Percentiles rank a stretch among this genome's conserved stretches.
Conservation (phyloP, 768 basidiomycete species). For the Amanita phalloides region DNA sequence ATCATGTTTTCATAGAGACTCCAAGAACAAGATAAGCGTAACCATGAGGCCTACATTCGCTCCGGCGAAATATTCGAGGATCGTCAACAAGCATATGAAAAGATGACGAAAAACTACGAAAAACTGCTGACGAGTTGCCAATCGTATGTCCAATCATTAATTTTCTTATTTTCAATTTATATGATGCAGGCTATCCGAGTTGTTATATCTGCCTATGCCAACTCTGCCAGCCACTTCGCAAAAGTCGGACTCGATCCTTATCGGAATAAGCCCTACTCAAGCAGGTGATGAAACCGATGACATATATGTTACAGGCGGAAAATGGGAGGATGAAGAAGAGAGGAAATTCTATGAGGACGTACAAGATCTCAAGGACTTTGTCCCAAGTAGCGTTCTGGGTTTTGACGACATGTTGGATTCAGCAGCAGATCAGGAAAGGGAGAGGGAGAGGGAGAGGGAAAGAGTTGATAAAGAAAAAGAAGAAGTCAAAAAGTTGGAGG, state of each 20-base stretch:
- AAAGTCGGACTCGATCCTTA: conserved; percentile 73
- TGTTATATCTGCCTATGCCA: conserved; percentile 79
- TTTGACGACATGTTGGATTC: conserved; percentile 32
- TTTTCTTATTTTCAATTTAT: conserved; percentile 8
- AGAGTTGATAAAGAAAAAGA: conserved; percentile 49
- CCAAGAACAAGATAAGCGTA: conserved; percentile 93
- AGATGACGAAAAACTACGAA: conserved; percentile 95
- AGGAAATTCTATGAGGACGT: conserved; percentile 88
- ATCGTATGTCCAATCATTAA: conserved; percentile 37
- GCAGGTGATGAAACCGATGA: conserved; percentile 49
- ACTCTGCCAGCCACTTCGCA: conserved; percentile 73
- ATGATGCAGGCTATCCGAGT: conserved; percentile 68
- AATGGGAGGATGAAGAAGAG: conserved; percentile 99
- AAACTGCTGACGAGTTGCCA: conserved; percentile 84
- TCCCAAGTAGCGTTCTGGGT: conserved; percentile 81
- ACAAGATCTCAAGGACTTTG: conserved; percentile 84
- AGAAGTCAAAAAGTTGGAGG: conserved; percentile 66
- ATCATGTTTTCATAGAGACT: conserved; percentile 46
- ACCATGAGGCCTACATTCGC: conserved; percentile 98
- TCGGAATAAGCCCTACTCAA: conserved; percentile 38
- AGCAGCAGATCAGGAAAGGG: conserved; percentile 32
- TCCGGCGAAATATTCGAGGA: conserved; percentile 99
- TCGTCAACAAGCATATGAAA: conserved; percentile 96
- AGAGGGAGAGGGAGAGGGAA: conserved; percentile 39
- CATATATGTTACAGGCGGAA: conserved; percentile 47